Base-by-base conservation (phyloP, 2,329 filamentous ascomycete species). In the Leptographium lundbergii region DNA sequence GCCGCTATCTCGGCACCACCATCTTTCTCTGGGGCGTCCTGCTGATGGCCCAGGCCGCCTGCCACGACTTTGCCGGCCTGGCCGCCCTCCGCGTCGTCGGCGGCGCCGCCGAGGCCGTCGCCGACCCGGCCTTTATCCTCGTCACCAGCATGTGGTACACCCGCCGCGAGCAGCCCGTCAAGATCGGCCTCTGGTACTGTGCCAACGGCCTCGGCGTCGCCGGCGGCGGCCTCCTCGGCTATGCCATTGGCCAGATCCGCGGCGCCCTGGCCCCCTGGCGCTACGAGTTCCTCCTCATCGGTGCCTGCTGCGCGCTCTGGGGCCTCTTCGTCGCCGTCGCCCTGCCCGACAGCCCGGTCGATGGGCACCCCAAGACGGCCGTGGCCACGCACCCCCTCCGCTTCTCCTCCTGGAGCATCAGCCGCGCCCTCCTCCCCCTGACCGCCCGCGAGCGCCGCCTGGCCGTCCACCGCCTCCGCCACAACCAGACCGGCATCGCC, bases 251-350 rank as follows among this genome's bases (percentile, higher is more conserved):
- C 1, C 79, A 84, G 64, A 85, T 84, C 63, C 75, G 70, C 0
- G 71, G 17, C 3, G 75, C 74, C 0, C 70, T 81, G 4, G 69
- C 73, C 0, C 67, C 71, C 27, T 82, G 79, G 79, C 79, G 77
- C 73, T 80, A 80, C 60, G 74, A 82, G n/a, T 85, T 82, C 68
- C 63, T 83, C n/a, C 81, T 84, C 61, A 81, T 82, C 64, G 75
- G 80, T 1, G 76, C 78, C 62, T 75, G 82, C 60, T 80, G 79
- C 24, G 69, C 76, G 17, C 66, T 72, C n/a, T 82, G 80, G 77
- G 81, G 80, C 0, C 67, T 84, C 9, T 67, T 77, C 2, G 79
- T 79, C 14, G 77, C 79, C 69, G 76, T 82, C 63, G 67, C 81
- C 48, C 73, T 88, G 1, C 81, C 85, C 0, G 82, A 88, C 66